phyloP scores from a whole-genome alignment of 2,329 filamentous ascomycete species.

The Lasiodiplodia sp. region DNA sequence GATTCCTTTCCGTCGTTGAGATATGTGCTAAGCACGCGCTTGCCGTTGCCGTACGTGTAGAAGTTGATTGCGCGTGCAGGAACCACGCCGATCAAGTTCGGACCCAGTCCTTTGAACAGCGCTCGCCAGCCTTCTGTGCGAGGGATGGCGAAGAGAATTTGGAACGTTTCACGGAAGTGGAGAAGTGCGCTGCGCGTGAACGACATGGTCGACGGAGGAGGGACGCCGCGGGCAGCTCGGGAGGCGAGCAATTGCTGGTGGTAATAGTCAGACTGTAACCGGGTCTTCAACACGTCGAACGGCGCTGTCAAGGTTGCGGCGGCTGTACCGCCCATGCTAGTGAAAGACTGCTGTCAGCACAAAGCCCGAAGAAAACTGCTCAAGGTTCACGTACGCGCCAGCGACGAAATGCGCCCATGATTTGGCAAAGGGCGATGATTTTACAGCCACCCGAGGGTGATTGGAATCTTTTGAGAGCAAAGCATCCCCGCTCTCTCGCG shows the following conservation, averaged over 20 bases:
- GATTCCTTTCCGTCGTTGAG: constrained; percentile 75
- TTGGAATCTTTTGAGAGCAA: constrained; percentile 55
- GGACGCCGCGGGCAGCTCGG: constrained; percentile 65
- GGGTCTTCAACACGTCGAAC: constrained; percentile 91
- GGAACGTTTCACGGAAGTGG: constrained; percentile 84
- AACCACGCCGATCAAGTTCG: constrained; percentile 88
- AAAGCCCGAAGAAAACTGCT: constrained; percentile 32
- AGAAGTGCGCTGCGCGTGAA: constrained; percentile 71
- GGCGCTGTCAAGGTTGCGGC: constrained; percentile 92
- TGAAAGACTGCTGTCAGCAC: neutral
- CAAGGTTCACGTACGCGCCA: constrained; percentile 69
- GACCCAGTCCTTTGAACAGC: constrained; percentile 90
- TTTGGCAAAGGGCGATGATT: constrained; percentile 62
- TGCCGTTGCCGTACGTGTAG: constrained; percentile 91
- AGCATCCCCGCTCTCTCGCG: constrained; percentile 67
- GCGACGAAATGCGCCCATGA: constrained; percentile 93
- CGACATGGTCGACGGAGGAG: constrained; percentile 64
- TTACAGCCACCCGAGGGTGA: constrained; percentile 47
- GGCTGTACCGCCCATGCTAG: constrained; percentile 86
- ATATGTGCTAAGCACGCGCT: constrained; percentile 77
- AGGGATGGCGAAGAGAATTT: constrained; percentile 83
- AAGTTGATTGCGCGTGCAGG: constrained; percentile 93
- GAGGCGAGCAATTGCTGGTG: constrained; percentile 78
- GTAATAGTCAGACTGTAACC: constrained; percentile 94
- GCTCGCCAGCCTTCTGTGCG: constrained; percentile 82